Conservation (phyloP, 352 stramenopile species). For the Blastocystis sp. region DNA sequence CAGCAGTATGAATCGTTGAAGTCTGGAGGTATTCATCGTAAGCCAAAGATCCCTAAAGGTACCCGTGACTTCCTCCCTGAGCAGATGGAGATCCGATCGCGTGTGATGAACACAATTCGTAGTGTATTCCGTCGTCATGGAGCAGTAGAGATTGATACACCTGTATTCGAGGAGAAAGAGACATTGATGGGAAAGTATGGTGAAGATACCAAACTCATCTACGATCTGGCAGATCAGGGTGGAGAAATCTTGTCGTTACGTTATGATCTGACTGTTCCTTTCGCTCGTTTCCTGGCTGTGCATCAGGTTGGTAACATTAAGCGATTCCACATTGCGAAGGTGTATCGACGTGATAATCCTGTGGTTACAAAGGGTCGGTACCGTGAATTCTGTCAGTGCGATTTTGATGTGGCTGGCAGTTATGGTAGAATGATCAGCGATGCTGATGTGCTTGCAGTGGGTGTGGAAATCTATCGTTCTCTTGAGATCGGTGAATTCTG, state of each 20-base stretch:
- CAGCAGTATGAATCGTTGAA: conserved; percentile 62
- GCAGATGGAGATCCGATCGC: conserved; percentile 89
- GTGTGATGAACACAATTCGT: conserved; percentile 91
- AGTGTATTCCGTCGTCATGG: conserved; percentile 93
- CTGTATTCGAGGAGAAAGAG: conserved; percentile 95
- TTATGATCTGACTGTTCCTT: conserved; percentile 96
- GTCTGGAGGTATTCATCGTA: conserved; percentile 68
- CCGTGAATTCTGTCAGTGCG: conserved; percentile 97
- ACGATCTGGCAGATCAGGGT: conserved; percentile 94
- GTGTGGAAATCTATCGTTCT: conserved; percentile 73
- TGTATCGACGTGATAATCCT: conserved; percentile 88
- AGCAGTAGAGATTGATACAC: conserved; percentile 90
- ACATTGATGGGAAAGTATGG: conserved; percentile 97
- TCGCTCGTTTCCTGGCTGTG: conserved; percentile 91
- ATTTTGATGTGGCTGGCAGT: conserved; percentile 91
- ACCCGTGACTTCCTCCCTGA: conserved; percentile 87
- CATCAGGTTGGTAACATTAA: conserved; percentile 95
- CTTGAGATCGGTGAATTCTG: conserved; percentile 73
- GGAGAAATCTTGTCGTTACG: conserved; percentile 84
- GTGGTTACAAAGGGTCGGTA: conserved; percentile 85
- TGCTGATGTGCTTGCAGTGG: conserved; percentile 88
- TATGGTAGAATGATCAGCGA: conserved; percentile 90
- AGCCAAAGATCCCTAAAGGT: conserved; percentile 70
- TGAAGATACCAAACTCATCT: conserved; percentile 97
- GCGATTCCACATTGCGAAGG: conserved; percentile 90